Conservation (phyloP, 1,139 yeast genomes). For the Zhuliangozyma parablackwelliae region DNA sequence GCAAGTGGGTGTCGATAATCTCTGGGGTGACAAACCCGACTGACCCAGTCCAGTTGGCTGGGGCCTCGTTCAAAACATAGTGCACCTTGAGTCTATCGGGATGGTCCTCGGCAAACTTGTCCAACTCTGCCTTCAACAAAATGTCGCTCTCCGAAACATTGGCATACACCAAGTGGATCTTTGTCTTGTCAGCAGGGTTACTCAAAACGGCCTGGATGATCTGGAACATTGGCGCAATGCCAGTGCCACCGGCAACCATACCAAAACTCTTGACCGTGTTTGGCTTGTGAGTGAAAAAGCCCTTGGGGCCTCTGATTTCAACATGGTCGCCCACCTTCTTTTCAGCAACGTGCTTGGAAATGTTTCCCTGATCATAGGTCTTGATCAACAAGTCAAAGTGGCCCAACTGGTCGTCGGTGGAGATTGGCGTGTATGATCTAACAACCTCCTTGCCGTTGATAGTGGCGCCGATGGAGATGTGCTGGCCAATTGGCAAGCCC, state of each 20-base stretch:
- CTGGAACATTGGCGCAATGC: constrained; percentile 94
- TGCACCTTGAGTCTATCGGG: constrained; percentile 74
- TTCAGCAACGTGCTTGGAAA: constrained; percentile 70
- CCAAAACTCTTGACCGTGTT: constrained; percentile 78
- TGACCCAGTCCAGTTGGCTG: constrained; percentile 44
- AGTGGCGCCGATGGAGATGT: constrained; percentile 70
- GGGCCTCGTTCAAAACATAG: constrained; percentile 74
- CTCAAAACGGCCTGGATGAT: constrained; percentile 63
- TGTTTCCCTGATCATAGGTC: constrained; percentile 88
- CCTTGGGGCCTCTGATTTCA: constrained; percentile 83
- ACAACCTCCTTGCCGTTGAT: constrained; percentile 72
- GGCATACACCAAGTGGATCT: constrained; percentile 76
- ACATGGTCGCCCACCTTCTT: constrained; percentile 48
- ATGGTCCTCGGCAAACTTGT: constrained; percentile 54
- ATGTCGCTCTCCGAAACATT: constrained; percentile 73
- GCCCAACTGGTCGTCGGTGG: constrained; percentile 81
- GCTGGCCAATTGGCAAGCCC: constrained; percentile 95
- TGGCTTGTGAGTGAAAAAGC: constrained; percentile 79
- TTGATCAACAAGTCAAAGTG: constrained; percentile 86
- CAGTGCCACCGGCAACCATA: constrained; percentile 93
- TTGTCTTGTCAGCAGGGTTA: constrained; percentile 82
- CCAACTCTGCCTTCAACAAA: constrained; percentile 72
- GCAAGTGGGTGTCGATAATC: constrained; percentile 51
- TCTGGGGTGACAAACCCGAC: constrained; percentile 75
- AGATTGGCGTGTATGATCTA: constrained; percentile 91